A percentile compares a stretch with the other conserved stretches of the same genome.
These are phyloP conservation scores for Clarireedia hainanense DNA, from an alignment of 2,329 filamentous ascomycete species.

Conservation along the genomic window DNA sequence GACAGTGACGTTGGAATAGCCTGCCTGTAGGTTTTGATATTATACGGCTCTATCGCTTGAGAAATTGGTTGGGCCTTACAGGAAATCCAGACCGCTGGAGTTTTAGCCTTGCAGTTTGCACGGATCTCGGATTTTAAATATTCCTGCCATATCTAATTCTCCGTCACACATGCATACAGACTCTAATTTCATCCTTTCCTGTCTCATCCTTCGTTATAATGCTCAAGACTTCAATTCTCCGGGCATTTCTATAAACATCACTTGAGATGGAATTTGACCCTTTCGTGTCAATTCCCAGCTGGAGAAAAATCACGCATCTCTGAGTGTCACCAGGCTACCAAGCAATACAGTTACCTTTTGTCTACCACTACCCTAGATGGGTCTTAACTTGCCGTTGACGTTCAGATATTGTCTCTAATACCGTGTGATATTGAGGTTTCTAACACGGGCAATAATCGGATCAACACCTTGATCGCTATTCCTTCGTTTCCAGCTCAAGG, in stretches of 20 bases:
- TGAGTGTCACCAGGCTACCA: background rate
- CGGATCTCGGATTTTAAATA: no score
- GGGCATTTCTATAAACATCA: background rate
- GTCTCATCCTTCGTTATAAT: no score
- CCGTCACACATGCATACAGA: no score
- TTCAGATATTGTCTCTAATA: no score
- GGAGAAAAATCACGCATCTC: background rate
- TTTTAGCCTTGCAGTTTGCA: no score
- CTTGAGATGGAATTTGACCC: background rate
- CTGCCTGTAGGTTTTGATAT: no score
- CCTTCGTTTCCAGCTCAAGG: background rate
- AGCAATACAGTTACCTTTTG: background rate
- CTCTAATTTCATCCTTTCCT: no score
- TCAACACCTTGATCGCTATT: background rate
- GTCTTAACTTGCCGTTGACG: background rate
- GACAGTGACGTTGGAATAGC: background rate
- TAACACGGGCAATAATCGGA: no score
- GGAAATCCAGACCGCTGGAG: no score
- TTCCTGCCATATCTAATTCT: no score
- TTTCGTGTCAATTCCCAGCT: background rate
- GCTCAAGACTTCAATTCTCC: background rate
- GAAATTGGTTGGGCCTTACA: background rate
- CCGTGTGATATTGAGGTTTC: no score
- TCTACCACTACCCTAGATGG: background rate
- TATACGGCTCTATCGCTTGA: background rate